Evolutionary conservation across 805 yeast genomes (phyloP), one percentile per base, ranked within the genome.

Genomic region (Saccharomycopsis babjevae): DNA sequence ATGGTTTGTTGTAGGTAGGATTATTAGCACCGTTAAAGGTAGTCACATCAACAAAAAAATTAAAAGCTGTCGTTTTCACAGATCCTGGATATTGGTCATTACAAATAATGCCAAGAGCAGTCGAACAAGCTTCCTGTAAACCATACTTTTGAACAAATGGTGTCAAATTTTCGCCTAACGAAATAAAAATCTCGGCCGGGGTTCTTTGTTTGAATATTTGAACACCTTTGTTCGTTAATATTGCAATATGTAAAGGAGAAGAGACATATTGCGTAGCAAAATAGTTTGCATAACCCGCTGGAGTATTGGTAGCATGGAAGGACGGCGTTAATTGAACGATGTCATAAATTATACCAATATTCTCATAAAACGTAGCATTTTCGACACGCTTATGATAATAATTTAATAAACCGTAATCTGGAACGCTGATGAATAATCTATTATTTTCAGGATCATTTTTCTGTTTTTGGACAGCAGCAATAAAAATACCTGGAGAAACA

Each of bases 91-190:
- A 80, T 61, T 84, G 83, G 65, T 82, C 82, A 60, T 89, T 84
- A 68, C 96, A 88, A 1, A 97, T 88, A 58, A 90, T 83, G 65
- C 88, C 87, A 57, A 94, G 77, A 11, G 97, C 88, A 1, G 94
- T 85, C 0, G 97, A 86, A 69, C 97, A 93, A 3, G 96, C 85
- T 71, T 96, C 99, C 58, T 88, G 84, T 58, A 85, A 80, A 5
- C 98, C 97, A 70, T 90, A 91, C 59, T 88, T 86, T 56, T 82
- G 80, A 18, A 86, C 83, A 69, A 89, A 89, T 58, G 85, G 80
- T 58, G 84, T 79, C 58, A 89, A 81, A 22, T 87, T 84, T 46
- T 86, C 92, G 57, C 84, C 83, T 60, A 89, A 74, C 0, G 86
- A 73, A 68, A 86, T 87, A 65, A 93, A 79, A 5, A 90, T 80